A percentile compares a stretch with the other conserved stretches of the same genome.
Evolutionary conservation across 1,284 basidiomycete genomes (phyloP).

Genomic region (Ustilago hordei): DNA sequence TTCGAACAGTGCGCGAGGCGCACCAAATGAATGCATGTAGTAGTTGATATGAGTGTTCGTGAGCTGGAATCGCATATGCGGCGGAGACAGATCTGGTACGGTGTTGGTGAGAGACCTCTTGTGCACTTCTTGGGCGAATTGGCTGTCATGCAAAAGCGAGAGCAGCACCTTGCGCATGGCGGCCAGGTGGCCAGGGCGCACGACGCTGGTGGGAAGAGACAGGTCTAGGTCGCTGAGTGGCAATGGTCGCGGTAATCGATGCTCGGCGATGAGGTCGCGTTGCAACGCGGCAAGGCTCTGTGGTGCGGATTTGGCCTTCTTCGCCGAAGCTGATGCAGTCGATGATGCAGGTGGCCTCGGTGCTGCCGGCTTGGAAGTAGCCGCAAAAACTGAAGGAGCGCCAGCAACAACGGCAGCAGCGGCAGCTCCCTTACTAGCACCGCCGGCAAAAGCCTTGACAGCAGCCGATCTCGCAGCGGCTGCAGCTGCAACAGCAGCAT

Average conservation of each 20-base stretch:
- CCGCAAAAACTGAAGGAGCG: constrained; percentile 5
- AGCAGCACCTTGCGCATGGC: constrained; percentile 40
- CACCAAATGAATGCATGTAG: constrained; percentile 33
- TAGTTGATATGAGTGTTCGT: constrained; percentile 47
- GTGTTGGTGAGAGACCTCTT: constrained; percentile 11
- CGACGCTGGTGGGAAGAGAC: constrained; percentile 13
- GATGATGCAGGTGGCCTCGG: neutral
- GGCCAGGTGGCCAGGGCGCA: constrained; percentile 36
- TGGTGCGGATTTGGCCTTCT: constrained; percentile 11
- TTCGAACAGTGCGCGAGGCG: constrained; percentile 30
- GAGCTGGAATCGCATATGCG: constrained; percentile 41
- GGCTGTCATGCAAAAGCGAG: constrained; percentile 27
- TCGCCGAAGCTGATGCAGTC: constrained; percentile 7
- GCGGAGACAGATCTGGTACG: constrained; percentile 25
- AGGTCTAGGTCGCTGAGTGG: constrained; percentile 30
- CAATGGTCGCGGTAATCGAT: constrained; percentile 19
- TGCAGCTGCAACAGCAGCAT: constrained; percentile 20
- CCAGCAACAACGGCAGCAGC: neutral
- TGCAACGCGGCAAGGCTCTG: constrained; percentile 21
- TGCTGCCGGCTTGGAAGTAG: neutral
- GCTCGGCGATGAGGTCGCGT: constrained; percentile 36
- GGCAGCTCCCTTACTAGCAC: neutral
- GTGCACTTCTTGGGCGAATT: constrained; percentile 28
- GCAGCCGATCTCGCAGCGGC: constrained; percentile 6
- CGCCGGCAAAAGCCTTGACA: constrained; percentile 4